phyloP scores from a whole-genome alignment of 2,329 filamentous ascomycete species.

The Diaporthe ilicicola region DNA sequence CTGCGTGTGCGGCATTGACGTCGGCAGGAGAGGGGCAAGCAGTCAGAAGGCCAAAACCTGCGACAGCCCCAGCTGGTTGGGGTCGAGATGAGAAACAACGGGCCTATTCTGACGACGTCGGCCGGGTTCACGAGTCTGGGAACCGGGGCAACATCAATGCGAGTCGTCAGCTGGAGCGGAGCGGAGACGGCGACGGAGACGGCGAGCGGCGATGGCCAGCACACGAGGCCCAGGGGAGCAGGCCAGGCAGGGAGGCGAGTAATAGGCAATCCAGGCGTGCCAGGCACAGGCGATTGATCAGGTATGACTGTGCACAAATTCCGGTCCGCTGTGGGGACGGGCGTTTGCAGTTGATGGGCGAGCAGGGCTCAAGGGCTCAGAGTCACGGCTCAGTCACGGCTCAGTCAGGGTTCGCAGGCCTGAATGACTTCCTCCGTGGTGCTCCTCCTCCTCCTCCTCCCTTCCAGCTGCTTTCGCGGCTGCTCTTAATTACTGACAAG shows the following conservation, averaged over 20 bases:
- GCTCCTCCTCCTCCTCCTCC: too few relatives aligned
- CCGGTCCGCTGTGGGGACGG: conserved; percentile 10
- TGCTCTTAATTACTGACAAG: too few relatives aligned
- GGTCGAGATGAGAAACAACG: conserved; percentile 2
- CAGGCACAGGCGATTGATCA: not conserved
- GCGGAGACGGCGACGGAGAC: conserved; percentile 2
- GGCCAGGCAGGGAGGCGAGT: conserved; percentile 16
- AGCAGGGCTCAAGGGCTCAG: not conserved
- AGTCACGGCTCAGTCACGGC: too few relatives aligned
- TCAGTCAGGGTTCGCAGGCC: not conserved
- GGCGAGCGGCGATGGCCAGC: conserved; percentile 4
- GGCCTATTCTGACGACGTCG: conserved; percentile 16
- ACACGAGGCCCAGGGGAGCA: not conserved
- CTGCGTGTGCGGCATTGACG: not conserved
- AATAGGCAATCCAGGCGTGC: not conserved
- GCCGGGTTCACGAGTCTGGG: conserved; percentile 15
- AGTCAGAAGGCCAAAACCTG: conserved; percentile 10
- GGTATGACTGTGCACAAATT: not conserved
- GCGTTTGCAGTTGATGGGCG: conserved; percentile 10
- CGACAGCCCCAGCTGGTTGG: conserved; percentile 11
- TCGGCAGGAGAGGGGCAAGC: not conserved
- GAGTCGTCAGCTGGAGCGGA: conserved; percentile 8
- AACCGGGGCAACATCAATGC: conserved; percentile 4
- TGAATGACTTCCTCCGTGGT: too few relatives aligned
- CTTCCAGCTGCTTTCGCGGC: too few relatives aligned